A percentile compares a stretch with the other conserved stretches of the same genome.
phyloP scores from a whole-genome alignment of 2,329 filamentous ascomycete genomes.

The Paracoccidioides brasiliensis region DNA sequence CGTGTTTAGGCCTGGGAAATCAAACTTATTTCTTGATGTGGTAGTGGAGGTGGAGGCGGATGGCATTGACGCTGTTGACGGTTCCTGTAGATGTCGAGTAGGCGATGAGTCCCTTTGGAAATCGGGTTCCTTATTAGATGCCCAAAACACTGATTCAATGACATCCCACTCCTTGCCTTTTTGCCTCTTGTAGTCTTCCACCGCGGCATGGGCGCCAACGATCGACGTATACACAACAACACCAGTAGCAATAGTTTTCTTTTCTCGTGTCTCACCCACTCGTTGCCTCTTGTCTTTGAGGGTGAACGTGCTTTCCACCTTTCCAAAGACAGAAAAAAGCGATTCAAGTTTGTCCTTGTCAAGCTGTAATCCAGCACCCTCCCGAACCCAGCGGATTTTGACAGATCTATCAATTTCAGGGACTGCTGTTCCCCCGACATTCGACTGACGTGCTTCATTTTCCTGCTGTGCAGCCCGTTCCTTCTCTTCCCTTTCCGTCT shows the following conservation, averaged over 20 bases:
- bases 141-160: slow-evolving; percentile 45
- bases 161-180: slow-evolving; percentile 33
- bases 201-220: slow-evolving; percentile 44
- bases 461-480: slow-evolving; percentile 29
- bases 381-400: slow-evolving; percentile 43
- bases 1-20: slow-evolving; percentile 23
- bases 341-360: slow-evolving; percentile 35
- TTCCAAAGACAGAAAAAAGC: slow-evolving; percentile 43
- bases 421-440: slow-evolving; percentile 30
- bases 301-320: slow-evolving; percentile 41
- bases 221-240: slow-evolving; percentile 46
- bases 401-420: slow-evolving; percentile 45
- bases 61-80: slow-evolving; percentile 14
- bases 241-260: slow-evolving; percentile 39
- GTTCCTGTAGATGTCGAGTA: slow-evolving; percentile 19
- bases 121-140: slow-evolving; percentile 39
- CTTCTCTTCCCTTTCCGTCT: slow-evolving; percentile 29
- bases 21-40: slow-evolving; percentile 18
- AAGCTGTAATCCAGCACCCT: slow-evolving; percentile 34
- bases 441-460: slow-evolving; percentile 20
- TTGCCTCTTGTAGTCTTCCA: slow-evolving; percentile 36
- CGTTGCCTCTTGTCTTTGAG: slow-evolving; percentile 45
- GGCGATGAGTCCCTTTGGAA: slow-evolving; percentile 16
- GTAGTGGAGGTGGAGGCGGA: slow-evolving; percentile 7
- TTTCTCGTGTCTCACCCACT: slow-evolving; percentile 37